Conservation (phyloP, 208 protist species). For the Wallacemonas sp. region DNA sequence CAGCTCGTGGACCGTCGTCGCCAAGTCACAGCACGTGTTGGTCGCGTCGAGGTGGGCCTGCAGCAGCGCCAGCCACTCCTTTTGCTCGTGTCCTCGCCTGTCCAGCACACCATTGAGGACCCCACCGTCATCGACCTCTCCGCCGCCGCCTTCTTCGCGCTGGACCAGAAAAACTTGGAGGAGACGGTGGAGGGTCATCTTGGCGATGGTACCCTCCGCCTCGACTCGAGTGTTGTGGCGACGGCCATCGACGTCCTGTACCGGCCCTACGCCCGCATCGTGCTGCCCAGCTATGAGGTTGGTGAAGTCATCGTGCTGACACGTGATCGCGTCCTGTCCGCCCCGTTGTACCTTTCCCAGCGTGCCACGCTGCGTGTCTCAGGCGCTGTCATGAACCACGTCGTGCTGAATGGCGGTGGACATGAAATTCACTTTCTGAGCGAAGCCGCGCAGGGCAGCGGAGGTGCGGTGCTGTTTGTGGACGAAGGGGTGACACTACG, state of each 20-base stretch:
- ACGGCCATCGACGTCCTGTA: constrained; percentile 51
- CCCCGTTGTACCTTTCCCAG: constrained; percentile 48
- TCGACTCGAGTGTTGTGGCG: constrained; percentile 46
- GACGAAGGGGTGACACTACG: constrained; percentile 70
- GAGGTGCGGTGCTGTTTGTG: constrained; percentile 42
- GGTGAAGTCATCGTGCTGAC: constrained; percentile 43
- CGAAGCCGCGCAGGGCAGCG: constrained; percentile 16
- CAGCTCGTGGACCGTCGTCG: constrained; percentile 9
- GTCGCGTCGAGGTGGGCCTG: constrained; percentile 4
- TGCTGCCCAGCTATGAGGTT: constrained; percentile 45
- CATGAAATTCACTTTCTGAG: constrained; percentile 60
- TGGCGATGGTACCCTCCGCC: constrained; percentile 31
- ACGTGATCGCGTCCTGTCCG: constrained; percentile 42
- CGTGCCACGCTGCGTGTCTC: constrained; percentile 43
- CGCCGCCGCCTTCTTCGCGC: constrained; percentile 15
- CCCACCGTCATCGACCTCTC: not conserved
- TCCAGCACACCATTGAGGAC: constrained; percentile 15
- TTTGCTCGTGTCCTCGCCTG: constrained; percentile 4
- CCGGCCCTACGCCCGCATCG: constrained; percentile 61
- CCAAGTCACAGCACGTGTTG: not conserved
- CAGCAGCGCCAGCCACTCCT: not conserved
- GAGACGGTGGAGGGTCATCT: constrained; percentile 39
- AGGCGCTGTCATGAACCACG: constrained; percentile 41
- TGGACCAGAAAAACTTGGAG: constrained; percentile 15
- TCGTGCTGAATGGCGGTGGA: constrained; percentile 61